A percentile compares a stretch with the other conserved stretches of the same genome.
phyloP scores from a whole-genome alignment of 2,329 filamentous ascomycete species.

The Scytalidium lignicola region DNA sequence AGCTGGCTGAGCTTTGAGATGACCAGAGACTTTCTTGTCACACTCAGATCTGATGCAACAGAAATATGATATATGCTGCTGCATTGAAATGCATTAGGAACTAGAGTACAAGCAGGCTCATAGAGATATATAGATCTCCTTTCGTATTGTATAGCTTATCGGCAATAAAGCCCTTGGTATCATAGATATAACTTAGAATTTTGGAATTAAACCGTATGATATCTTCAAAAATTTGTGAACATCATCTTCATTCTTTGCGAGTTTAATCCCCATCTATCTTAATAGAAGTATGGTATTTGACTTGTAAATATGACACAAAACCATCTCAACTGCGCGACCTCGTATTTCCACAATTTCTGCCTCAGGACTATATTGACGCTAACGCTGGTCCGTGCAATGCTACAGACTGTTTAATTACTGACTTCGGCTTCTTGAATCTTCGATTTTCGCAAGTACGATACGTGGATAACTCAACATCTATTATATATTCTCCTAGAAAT shows the following conservation, averaged over 20 bases:
- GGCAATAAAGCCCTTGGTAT: not conserved
- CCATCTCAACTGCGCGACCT: no score
- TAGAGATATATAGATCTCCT: constrained; percentile 25
- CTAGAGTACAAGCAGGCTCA: constrained; percentile 19
- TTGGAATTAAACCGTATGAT: not conserved
- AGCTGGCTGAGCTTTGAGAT: constrained; percentile 98
- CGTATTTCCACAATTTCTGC: no score
- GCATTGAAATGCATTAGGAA: constrained; percentile 20
- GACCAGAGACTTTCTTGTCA: constrained; percentile 78
- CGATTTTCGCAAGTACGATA: not conserved
- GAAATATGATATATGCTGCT: constrained; percentile 14
- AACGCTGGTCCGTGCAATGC: not conserved
- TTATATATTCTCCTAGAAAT: not conserved
- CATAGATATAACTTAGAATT: not conserved
- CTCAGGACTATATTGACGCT: not conserved
- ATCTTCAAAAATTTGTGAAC: no score
- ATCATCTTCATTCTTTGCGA: no score
- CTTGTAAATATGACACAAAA: no score
- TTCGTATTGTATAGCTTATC: constrained; percentile 2
- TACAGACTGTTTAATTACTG: not conserved
- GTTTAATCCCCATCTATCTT: no score
- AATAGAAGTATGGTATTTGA: no score
- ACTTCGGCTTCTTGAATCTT: not conserved
- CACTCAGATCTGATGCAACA: constrained; percentile 41
- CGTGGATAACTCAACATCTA: not conserved